Evolutionary conservation across 768 basidiomycete genomes (phyloP).

Genomic region (Chalciporus pseudorubinellus): DNA sequence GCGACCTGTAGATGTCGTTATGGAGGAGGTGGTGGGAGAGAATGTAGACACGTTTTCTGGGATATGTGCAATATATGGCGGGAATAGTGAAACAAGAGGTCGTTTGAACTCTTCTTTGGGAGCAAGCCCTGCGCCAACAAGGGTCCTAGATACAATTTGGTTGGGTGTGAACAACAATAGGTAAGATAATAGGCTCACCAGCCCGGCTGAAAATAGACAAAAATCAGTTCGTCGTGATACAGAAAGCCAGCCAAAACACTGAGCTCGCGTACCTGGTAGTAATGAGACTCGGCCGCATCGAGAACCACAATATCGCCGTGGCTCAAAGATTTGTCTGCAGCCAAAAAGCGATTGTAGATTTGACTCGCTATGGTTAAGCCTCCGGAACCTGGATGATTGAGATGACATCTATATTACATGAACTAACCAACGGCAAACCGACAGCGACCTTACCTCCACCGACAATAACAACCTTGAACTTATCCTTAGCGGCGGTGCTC

Average conservation of each 20-base stretch:
- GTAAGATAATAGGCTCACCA: slow-evolving; percentile 53
- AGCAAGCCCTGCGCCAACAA: slow-evolving; percentile 86
- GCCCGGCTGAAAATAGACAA: slow-evolving; percentile 60
- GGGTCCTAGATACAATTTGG: slow-evolving; percentile 61
- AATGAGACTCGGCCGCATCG: slow-evolving; percentile 78
- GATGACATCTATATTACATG: slow-evolving; percentile 4
- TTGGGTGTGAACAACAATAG: background rate
- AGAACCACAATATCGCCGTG: slow-evolving; percentile 82
- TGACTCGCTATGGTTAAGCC: slow-evolving; percentile 86
- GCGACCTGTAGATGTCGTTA: slow-evolving; percentile 70
- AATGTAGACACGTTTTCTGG: slow-evolving; percentile 71
- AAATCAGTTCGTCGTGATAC: slow-evolving; percentile 1
- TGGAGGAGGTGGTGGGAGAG: slow-evolving; percentile 67
- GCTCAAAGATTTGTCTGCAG: slow-evolving; percentile 63
- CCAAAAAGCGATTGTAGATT: slow-evolving; percentile 75
- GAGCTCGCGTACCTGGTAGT: slow-evolving; percentile 69
- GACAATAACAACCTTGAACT: slow-evolving; percentile 81
- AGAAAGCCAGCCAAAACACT: background rate
- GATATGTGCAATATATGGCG: slow-evolving; percentile 68
- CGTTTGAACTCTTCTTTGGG: slow-evolving; percentile 66
- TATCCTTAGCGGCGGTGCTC: slow-evolving; percentile 39
- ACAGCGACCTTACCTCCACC: slow-evolving; percentile 65
- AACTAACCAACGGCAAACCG: background rate
- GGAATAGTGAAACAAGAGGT: slow-evolving; percentile 68
- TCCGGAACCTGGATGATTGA: slow-evolving; percentile 56